Percentiles rank a stretch among this genome's conserved stretches.
These are phyloP conservation scores for Sporothrix curviconia DNA, from an alignment of 2,329 filamentous ascomycete species.

Conservation along the genomic window DNA sequence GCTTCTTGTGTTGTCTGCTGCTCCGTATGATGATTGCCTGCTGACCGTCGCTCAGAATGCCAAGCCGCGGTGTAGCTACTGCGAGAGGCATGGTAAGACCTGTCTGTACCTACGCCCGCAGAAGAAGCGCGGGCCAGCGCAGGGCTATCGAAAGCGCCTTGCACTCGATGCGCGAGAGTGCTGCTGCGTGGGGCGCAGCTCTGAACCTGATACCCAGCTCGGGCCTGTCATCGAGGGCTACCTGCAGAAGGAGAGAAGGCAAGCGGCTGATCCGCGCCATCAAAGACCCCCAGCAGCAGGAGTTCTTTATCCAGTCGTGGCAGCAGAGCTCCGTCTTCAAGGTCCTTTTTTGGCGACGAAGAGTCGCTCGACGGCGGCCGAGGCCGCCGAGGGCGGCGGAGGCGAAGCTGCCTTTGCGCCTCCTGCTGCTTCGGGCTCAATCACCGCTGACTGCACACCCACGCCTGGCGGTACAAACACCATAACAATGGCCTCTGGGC, in stretches of 20 bases:
- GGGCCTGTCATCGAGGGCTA: slow-evolving; percentile 32
- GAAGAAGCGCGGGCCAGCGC: slow-evolving; percentile 33
- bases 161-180: slow-evolving; percentile 34
- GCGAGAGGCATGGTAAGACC: slow-evolving; percentile 33
- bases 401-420: neutral
- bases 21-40: too few relatives aligned
- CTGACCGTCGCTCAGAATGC: slow-evolving; percentile 27
- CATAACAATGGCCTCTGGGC: neutral
- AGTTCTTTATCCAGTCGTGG: slow-evolving; percentile 31
- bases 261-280: slow-evolving; percentile 27
- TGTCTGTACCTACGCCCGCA: slow-evolving; percentile 33
- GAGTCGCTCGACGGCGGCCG: neutral
- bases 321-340: slow-evolving; percentile 31
- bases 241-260: slow-evolving; percentile 27
- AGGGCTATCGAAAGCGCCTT: slow-evolving; percentile 34
- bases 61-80: slow-evolving; percentile 40
- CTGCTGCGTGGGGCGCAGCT: slow-evolving; percentile 33
- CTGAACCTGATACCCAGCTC: slow-evolving; percentile 31
- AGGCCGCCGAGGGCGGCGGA: neutral
- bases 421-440: neutral
- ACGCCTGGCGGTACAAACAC: neutral
- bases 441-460: neutral
- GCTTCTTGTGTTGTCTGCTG: too few relatives aligned
- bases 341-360: slow-evolving; percentile 28
- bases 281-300: slow-evolving; percentile 31